These are phyloP conservation scores for Arachnopeziza araneosa DNA, from an alignment of 2,329 filamentous ascomycete genomes.

Conservation along the genomic window DNA sequence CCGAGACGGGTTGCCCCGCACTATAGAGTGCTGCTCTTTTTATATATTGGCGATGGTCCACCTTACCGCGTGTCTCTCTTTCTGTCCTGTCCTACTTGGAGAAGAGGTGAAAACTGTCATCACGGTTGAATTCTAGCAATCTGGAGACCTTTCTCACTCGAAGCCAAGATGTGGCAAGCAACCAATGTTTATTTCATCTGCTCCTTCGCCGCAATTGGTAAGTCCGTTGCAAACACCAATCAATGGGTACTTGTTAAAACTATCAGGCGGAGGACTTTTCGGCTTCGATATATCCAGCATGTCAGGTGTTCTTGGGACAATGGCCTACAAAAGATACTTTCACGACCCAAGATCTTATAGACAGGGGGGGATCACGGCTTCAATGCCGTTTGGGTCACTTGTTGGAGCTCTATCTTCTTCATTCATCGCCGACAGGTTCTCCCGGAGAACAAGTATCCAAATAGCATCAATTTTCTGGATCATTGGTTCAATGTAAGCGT, in stretches of 20 bases:
- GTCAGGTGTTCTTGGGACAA: slow-evolving; percentile 61
- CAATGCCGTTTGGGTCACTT: slow-evolving; percentile 70
- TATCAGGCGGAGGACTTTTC: slow-evolving; percentile 59
- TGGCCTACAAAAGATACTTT: slow-evolving; percentile 69
- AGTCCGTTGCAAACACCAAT: slow-evolving; percentile 13
- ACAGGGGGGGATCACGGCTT: slow-evolving; percentile 66
- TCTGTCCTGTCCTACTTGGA: background rate
- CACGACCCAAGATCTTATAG: slow-evolving; percentile 50
- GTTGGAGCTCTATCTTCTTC: slow-evolving; percentile 53
- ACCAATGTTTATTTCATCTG: slow-evolving; percentile 56
- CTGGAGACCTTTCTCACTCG: background rate
- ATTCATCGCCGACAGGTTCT: slow-evolving; percentile 48
- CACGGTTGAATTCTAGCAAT: background rate
- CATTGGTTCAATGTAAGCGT: slow-evolving; percentile 33
- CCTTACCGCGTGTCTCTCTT: background rate
- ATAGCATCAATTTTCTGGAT: slow-evolving; percentile 46
- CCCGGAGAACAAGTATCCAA: slow-evolving; percentile 41
- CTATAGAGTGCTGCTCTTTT: background rate
- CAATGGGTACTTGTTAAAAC: slow-evolving; percentile 4
- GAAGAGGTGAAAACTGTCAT: background rate
- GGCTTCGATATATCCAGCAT: slow-evolving; percentile 77
- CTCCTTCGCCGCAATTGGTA: slow-evolving; percentile 56
- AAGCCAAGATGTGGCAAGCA: slow-evolving; percentile 26
- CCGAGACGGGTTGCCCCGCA: background rate
- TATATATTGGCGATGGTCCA: background rate